phyloP scores from a whole-genome alignment of 176 grass and related monocot species.

The Themeda triandra region DNA sequence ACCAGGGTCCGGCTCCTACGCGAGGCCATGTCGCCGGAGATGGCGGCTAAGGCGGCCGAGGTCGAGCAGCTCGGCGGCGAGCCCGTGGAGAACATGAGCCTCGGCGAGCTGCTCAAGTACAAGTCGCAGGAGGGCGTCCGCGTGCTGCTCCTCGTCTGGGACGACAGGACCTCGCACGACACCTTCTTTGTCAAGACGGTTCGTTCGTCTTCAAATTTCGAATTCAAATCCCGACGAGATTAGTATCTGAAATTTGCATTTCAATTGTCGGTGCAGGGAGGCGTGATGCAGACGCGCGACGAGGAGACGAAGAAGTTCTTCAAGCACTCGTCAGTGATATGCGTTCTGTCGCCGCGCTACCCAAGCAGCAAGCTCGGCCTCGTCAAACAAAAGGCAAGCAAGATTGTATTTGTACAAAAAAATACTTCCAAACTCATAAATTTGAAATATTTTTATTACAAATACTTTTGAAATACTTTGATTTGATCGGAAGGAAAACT shows the following conservation, averaged over 20 bases:
- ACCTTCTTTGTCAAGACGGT: constrained; percentile 21
- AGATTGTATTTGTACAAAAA: background rate
- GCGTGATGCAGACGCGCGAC: constrained; percentile 63
- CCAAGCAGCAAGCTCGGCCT: constrained; percentile 60
- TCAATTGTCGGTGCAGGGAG: constrained; percentile 18
- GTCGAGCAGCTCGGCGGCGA: background rate
- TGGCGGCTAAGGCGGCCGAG: constrained; percentile 22
- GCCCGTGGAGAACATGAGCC: constrained; percentile 25
- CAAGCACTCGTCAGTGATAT: constrained; percentile 73
- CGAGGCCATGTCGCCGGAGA: constrained; percentile 37
- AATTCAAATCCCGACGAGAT: background rate
- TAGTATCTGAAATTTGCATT: background rate
- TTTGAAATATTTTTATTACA: background rate
- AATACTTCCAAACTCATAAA: background rate
- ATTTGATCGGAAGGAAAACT: background rate
- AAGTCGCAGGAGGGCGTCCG: constrained; percentile 82
- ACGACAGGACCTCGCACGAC: constrained; percentile 57
- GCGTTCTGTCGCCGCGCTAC: constrained; percentile 69
- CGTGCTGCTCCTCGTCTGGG: constrained; percentile 77
- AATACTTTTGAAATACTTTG: background rate
- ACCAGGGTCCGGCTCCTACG: constrained; percentile 42
- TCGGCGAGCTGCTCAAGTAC: constrained; percentile 75
- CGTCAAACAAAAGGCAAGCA: constrained; percentile 62
- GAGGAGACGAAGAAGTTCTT: constrained; percentile 71
- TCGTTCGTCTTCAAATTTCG: background rate